Evolutionary conservation across 2,329 filamentous ascomycete species (phyloP).

Genomic region (Coniella vitis): DNA sequence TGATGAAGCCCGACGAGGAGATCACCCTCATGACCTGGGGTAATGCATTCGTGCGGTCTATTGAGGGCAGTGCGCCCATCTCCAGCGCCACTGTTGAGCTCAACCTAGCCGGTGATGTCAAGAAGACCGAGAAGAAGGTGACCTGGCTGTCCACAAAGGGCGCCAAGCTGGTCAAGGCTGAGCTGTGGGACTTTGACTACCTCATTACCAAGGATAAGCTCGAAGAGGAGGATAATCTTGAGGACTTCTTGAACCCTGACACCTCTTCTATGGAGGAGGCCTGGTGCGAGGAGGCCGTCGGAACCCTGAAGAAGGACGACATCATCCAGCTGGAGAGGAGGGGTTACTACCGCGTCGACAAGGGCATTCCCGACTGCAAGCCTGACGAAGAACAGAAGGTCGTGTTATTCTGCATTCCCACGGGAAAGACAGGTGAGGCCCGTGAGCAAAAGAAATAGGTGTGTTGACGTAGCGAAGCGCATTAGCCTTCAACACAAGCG

Average conservation of each 20-base stretch:
- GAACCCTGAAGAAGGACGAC: conserved; percentile 72
- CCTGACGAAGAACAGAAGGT: conserved; percentile 45
- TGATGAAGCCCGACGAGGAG: conserved; percentile 79
- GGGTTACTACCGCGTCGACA: conserved; percentile 85
- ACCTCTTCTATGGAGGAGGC: conserved; percentile 71
- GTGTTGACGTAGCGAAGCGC: background rate
- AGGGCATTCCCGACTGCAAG: conserved; percentile 44
- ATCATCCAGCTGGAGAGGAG: conserved; percentile 94
- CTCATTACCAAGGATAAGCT: conserved; percentile 93
- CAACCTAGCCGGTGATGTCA: conserved; percentile 89
- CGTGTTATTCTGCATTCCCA: conserved; percentile 52
- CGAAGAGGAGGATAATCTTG: conserved; percentile 77
- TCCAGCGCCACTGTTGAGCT: conserved; percentile 72
- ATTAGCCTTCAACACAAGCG: background rate
- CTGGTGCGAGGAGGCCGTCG: conserved; percentile 74
- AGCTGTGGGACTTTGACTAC: conserved; percentile 92
- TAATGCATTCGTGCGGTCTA: conserved; percentile 71
- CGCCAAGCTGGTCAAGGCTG: conserved; percentile 71
- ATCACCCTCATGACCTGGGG: conserved; percentile 97
- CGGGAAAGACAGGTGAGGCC: conserved; percentile 35
- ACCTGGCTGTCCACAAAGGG: conserved; percentile 79
- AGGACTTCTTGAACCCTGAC: conserved; percentile 72
- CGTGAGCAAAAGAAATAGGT: conserved; percentile 3
- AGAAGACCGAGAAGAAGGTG: conserved; percentile 92
- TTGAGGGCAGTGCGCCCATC: conserved; percentile 53